These are phyloP conservation scores for Tremella yokohamensis DNA, from an alignment of 768 basidiomycete genomes.

Conservation along the genomic window DNA sequence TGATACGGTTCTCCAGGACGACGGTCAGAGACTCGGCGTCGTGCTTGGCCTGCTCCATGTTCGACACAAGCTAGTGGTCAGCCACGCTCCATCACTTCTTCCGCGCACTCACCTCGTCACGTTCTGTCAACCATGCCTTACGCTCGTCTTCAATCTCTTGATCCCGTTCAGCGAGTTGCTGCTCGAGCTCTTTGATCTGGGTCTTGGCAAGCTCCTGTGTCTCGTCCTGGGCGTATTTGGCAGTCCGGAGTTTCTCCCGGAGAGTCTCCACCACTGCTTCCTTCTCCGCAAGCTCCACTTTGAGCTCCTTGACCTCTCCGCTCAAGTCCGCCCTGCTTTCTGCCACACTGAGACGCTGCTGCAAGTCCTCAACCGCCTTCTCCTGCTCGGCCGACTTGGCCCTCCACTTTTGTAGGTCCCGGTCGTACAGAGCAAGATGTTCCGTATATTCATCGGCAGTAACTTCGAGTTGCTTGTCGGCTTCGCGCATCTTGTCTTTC, in stretches of 20 bases:
- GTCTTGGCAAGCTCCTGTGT: conserved; percentile 8
- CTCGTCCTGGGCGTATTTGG: conserved; percentile 29
- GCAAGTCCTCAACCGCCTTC: not conserved
- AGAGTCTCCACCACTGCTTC: conserved; percentile 18
- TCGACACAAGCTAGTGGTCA: conserved; percentile 15
- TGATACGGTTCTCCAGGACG: conserved; percentile 11
- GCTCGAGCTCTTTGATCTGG: conserved; percentile 19
- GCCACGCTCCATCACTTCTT: not conserved
- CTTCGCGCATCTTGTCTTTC: not conserved
- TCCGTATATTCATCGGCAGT: conserved; percentile 13
- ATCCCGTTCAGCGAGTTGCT: conserved; percentile 6
- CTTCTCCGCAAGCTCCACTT: conserved; percentile 12
- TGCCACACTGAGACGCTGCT: not conserved
- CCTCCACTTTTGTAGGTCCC: not conserved
- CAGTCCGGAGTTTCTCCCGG: conserved; percentile 19
- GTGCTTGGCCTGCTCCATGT: conserved; percentile 9
- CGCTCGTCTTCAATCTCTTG: conserved; percentile 24
- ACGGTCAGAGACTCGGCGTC: conserved; percentile 7
- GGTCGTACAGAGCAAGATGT: conserved; percentile 5
- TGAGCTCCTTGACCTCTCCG: not conserved
- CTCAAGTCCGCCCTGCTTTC: not conserved
- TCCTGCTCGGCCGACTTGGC: not conserved
- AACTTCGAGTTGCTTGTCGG: conserved; percentile 2
- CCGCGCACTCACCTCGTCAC: conserved; percentile 17
- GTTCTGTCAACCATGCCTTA: conserved; percentile 12